These are phyloP conservation scores for Salix exigua DNA, from an alignment of 345 rosid genomes.

Conservation along the genomic window DNA sequence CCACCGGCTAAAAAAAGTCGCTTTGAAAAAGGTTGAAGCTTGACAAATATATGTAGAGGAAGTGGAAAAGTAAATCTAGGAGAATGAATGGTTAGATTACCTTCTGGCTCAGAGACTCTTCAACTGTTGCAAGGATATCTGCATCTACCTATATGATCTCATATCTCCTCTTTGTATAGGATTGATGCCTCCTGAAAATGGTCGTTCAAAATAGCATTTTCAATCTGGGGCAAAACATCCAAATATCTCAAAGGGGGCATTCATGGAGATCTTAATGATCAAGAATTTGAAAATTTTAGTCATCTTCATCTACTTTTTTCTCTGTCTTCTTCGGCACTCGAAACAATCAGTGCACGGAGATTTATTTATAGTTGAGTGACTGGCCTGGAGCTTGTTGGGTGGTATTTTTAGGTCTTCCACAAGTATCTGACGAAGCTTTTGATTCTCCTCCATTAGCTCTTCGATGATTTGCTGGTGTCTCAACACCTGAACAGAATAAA, in stretches of 20 bases:
- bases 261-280: neutral
- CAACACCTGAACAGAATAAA: slow-evolving; percentile 42
- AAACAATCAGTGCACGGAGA: slow-evolving; percentile 69
- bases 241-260: neutral
- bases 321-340: slow-evolving; percentile 83
- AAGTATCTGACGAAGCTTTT: slow-evolving; percentile 66
- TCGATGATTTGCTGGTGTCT: slow-evolving; percentile 80
- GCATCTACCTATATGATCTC: neutral
- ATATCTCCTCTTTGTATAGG: neutral
- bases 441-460: slow-evolving; percentile 72
- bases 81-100: slow-evolving; percentile 1
- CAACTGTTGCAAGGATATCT: neutral
- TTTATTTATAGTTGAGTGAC: slow-evolving; percentile 35
- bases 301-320: slow-evolving; percentile 41
- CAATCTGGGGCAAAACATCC: slow-evolving; percentile 5
- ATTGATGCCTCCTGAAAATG: neutral
- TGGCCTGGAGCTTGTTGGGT: slow-evolving; percentile 51
- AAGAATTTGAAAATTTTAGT: neutral
- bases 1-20: neutral
- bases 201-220: neutral
- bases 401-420: slow-evolving; percentile 77
- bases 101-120: slow-evolving; percentile 3
- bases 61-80: neutral
- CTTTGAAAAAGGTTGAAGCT: neutral
- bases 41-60: neutral